phyloP scores from a whole-genome alignment of 1,284 basidiomycete genomes.

The Heterobasidion irregulare region DNA sequence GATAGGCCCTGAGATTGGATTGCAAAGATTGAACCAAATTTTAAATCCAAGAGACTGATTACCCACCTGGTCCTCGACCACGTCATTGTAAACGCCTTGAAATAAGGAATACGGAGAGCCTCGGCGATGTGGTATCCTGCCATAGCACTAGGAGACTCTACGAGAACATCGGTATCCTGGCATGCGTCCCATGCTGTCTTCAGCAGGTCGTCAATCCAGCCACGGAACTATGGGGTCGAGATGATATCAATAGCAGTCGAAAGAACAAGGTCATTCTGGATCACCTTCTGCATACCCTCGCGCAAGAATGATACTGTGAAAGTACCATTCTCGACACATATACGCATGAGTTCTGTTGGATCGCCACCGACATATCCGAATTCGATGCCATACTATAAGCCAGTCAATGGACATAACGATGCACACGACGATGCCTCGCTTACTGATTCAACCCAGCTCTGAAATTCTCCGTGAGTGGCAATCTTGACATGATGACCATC shows the following conservation, averaged over 20 bases:
- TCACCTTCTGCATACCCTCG: constrained; percentile 81
- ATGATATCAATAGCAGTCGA: constrained; percentile 3
- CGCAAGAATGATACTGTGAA: constrained; percentile 93
- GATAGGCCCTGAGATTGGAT: constrained; percentile 65
- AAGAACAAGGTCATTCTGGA: not conserved
- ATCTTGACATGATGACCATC: constrained; percentile 85
- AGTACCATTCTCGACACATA: constrained; percentile 94
- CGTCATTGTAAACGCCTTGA: constrained; percentile 85
- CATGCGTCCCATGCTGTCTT: constrained; percentile 94
- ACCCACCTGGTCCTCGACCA: constrained; percentile 67
- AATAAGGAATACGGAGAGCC: constrained; percentile 88
- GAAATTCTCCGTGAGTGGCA: constrained; percentile 91
- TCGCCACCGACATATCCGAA: constrained; percentile 93
- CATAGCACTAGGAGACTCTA: constrained; percentile 96
- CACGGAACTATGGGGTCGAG: constrained; percentile 66
- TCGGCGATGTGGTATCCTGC: constrained; percentile 99
- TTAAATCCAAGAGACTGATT: constrained; percentile 3
- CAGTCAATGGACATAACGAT: constrained; percentile 2
- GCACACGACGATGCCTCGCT: constrained; percentile 18
- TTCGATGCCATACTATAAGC: constrained; percentile 77
- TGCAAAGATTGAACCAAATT: constrained; percentile 6
- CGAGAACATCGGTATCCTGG: constrained; percentile 85
- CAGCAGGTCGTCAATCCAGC: constrained; percentile 94
- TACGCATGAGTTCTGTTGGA: constrained; percentile 90
- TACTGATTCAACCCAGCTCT: constrained; percentile 91